Evolutionary conservation across 192 early-diverging fungal species (phyloP).

Genomic region (Podila verticillata): DNA sequence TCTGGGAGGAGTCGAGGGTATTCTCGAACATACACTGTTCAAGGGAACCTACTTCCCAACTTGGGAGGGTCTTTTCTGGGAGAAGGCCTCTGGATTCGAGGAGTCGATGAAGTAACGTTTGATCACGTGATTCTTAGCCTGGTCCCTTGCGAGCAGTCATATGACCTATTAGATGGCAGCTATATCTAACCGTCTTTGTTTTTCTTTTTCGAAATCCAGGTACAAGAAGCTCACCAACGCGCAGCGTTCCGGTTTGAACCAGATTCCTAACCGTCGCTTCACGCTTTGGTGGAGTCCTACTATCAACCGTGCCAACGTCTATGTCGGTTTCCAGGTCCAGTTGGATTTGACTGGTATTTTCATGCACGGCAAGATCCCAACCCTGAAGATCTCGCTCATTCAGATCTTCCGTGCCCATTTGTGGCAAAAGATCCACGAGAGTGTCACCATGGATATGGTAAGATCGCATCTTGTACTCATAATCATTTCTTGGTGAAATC

Average conservation of each 20-base stretch:
- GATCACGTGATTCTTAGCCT: too few relatives aligned
- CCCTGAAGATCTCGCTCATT: conserved; percentile 98
- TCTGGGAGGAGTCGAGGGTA: conserved; percentile 97
- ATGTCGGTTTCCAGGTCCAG: conserved; percentile 99
- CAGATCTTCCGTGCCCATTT: conserved; percentile 99
- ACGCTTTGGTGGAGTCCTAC: conserved; percentile 99
- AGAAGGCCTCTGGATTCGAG: conserved; percentile 83
- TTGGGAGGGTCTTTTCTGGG: conserved; percentile 99
- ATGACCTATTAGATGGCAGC: too few relatives aligned
- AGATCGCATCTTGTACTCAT: neutral
- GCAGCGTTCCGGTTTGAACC: conserved; percentile 96
- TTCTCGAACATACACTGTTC: conserved; percentile 98
- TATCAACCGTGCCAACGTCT: conserved; percentile 98
- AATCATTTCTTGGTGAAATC: too few relatives aligned
- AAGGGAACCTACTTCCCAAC: conserved; percentile 98
- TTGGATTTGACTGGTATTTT: conserved; percentile 99
- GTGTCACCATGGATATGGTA: conserved; percentile 49
- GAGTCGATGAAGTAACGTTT: conserved; percentile 85
- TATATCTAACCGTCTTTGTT: neutral
- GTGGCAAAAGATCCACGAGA: conserved; percentile 98
- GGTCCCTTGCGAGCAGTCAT: too few relatives aligned
- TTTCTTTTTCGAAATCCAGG: conserved; percentile 33
- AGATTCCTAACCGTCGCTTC: conserved; percentile 99
- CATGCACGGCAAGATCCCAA: conserved; percentile 99
- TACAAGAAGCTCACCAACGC: conserved; percentile 99